Conservation (phyloP, 768 basidiomycete genomes). For the Sutorius australiensis region DNA sequence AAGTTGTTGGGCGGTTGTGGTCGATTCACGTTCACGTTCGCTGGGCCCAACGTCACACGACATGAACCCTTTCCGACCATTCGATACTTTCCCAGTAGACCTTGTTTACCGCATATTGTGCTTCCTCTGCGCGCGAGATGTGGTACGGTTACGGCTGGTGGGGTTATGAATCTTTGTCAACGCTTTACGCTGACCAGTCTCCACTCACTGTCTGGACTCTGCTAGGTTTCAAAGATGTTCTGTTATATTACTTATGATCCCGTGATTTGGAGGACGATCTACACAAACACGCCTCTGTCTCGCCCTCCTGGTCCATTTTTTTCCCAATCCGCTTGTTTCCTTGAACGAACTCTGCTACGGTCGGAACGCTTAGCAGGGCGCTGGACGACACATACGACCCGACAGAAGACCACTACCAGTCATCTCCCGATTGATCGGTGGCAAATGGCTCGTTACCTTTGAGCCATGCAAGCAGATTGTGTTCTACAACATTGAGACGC, state of each 20-base stretch:
- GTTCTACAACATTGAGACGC: background rate
- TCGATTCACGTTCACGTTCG: background rate
- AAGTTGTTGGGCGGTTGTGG: background rate
- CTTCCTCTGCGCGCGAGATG: background rate
- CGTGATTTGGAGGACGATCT: conserved; percentile 7
- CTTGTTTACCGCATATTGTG: background rate
- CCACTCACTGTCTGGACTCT: background rate
- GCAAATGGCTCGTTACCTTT: conserved; percentile 5
- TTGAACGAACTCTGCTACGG: conserved; percentile 3
- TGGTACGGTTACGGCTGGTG: background rate
- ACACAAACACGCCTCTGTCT: conserved; percentile 1
- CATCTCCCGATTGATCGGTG: background rate
- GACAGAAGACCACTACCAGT: background rate
- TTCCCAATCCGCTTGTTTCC: conserved; percentile 1
- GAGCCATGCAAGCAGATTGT: background rate
- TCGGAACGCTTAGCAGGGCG: conserved; percentile 3
- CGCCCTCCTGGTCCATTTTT: conserved; percentile 9
- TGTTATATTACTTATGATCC: background rate
- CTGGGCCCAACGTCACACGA: background rate
- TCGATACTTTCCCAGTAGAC: background rate
- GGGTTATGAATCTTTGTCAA: background rate
- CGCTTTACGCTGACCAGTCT: background rate
- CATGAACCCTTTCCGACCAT: background rate
- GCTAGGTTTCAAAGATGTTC: conserved; percentile 7
- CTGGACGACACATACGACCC: conserved; percentile 4